These are phyloP conservation scores for Coniella lustricola DNA, from an alignment of 2,329 filamentous ascomycete genomes.

Conservation along the genomic window DNA sequence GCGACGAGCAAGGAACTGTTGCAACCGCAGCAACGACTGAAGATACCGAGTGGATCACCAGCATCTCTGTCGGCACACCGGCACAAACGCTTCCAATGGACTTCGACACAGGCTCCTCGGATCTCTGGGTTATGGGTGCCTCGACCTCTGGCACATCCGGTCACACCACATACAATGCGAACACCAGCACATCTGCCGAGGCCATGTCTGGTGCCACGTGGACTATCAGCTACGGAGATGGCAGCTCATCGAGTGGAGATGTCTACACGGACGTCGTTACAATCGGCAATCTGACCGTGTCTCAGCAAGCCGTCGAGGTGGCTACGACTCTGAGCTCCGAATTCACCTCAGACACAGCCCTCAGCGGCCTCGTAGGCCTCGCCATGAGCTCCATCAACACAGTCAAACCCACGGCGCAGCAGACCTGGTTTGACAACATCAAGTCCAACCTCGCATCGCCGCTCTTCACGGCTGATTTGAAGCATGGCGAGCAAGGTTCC, in stretches of 20 bases:
- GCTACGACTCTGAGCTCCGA: constrained; percentile 21
- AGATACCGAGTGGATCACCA: constrained; percentile 12
- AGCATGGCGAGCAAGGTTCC: constrained; percentile 29
- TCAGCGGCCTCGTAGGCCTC: constrained; percentile 23
- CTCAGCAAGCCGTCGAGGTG: constrained; percentile 26
- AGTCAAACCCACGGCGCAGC: constrained; percentile 21
- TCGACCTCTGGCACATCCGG: constrained; percentile 17
- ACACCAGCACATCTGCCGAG: constrained; percentile 19
- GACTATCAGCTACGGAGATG: constrained; percentile 26
- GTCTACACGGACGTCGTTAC: constrained; percentile 24
- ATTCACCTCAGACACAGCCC: constrained; percentile 21
- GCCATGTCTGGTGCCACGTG: constrained; percentile 21
- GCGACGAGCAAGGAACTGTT: constrained; percentile 7
- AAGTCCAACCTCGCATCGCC: constrained; percentile 27
- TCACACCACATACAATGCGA: constrained; percentile 23
- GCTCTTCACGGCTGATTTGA: constrained; percentile 47
- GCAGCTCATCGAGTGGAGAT: constrained; percentile 21
- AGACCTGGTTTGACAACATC: constrained; percentile 32
- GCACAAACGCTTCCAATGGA: constrained; percentile 35
- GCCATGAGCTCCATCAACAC: constrained; percentile 26
- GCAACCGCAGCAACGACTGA: background rate
- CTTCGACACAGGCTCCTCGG: constrained; percentile 40
- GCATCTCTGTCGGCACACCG: constrained; percentile 13
- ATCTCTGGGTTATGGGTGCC: constrained; percentile 27
- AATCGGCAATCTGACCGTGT: constrained; percentile 22